Base-by-base conservation (phyloP, 2,329 filamentous ascomycete genomes). In the Ascochyta viciae-villosae region DNA sequence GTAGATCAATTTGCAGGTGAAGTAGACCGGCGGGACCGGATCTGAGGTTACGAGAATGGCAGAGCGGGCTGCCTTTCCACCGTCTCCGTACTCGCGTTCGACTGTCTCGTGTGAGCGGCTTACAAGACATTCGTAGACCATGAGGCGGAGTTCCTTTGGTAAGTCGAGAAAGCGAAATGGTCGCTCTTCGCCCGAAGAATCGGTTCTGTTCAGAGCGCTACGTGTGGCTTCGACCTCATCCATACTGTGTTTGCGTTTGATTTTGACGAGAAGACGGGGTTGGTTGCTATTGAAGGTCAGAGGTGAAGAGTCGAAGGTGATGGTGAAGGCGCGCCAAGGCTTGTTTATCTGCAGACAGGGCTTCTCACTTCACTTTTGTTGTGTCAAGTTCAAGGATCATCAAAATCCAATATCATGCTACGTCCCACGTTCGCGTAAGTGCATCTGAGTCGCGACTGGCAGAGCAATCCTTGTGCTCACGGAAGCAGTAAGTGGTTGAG, bases 101-200 rank as follows among this genome's bases (percentile, higher is more conserved):
- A 48, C n/a, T 8, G 26, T 35, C 12, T 31, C 10, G 24, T 48
- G 50, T 4, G 19, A 34, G 10, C 50, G 43, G 13, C 24, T 37
- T 4, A 24, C 12, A n/a, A 58, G 41, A 10, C 31, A 23, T 8
- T 49, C 50, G 46, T 60, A 60, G 3, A 60, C 23, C 46, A 51
- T 44, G 7, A 57, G 23, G 26, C 58, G 54, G 1, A 53, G 27
- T 23, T 58, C 54, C 13, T 29, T 46, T 1, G 54, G 54, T 1
- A 61, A 44, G 24, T 55, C 47, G 16, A 58, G 40, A 22, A 53
- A 50, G 33, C 42, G 51, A 16, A 45, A 52, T 10, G 46, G 47
- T 23, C 44, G 29, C 15, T 19, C 16, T 16, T 22, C 48, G 31
- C 34, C 9, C 4, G 19, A 19, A 8, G 29, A 3, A 3, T 5